phyloP scores from a whole-genome alignment of 352 stramenopile species.

The Pythium volutum region DNA sequence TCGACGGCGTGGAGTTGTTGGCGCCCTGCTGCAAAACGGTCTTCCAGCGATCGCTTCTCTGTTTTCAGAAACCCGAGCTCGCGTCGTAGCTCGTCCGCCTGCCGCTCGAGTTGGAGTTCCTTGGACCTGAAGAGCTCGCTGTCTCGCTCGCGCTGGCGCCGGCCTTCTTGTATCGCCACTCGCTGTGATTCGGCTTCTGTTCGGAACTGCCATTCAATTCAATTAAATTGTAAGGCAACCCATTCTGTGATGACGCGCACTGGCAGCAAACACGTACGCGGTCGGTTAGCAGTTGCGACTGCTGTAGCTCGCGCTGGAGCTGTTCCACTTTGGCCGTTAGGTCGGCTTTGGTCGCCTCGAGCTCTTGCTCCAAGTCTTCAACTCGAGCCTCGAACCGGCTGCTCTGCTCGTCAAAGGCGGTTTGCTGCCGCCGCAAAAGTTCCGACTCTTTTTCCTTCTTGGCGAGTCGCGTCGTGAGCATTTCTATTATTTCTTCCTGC shows the following conservation, averaged over 20 bases:
- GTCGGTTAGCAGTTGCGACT: conserved; percentile 31
- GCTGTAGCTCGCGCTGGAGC: background rate
- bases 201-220: conserved; percentile 19
- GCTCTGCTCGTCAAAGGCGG: background rate
- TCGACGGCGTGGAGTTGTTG: background rate
- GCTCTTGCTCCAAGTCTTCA: conserved; percentile 2
- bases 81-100: background rate
- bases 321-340: background rate
- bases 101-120: conserved; percentile 17
- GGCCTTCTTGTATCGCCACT: conserved; percentile 31
- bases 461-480: conserved; percentile 54
- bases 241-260: too few species aligned
- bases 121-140: conserved; percentile 1
- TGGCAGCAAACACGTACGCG: conserved; percentile 27
- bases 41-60: background rate
- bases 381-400: background rate
- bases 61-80: background rate
- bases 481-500: conserved; percentile 59
- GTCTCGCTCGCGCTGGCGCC: conserved; percentile 37
- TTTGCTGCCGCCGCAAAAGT: conserved; percentile 37
- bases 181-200: conserved; percentile 35
- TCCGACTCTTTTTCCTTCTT: conserved; percentile 68
- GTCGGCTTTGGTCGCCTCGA: background rate
- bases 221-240: background rate
- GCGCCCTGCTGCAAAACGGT: background rate